Percentiles rank a stretch among this genome's conserved stretches.
phyloP scores from a whole-genome alignment of 176 grass and related monocot genomes.

The Oryza meridionalis region DNA sequence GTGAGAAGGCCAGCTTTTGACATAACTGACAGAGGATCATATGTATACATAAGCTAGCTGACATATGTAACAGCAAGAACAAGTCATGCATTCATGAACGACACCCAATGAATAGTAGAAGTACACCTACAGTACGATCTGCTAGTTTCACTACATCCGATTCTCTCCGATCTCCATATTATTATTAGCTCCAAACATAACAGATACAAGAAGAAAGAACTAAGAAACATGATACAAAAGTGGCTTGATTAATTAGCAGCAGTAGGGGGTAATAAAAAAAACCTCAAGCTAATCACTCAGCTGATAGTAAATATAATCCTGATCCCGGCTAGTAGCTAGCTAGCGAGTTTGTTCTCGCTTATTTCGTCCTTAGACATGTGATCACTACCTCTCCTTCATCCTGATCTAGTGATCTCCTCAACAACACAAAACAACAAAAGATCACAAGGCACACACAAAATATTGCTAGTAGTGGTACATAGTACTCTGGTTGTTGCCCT shows the following conservation, averaged over 20 bases:
- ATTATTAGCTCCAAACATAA: conserved; percentile 25
- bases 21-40: conserved; percentile 27
- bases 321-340: conserved; percentile 11
- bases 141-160: neutral
- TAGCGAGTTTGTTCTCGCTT: conserved; percentile 21
- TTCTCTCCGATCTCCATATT: conserved; percentile 15
- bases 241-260: conserved; percentile 29
- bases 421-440: conserved; percentile 36
- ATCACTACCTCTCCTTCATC: conserved; percentile 28
- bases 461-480: conserved; percentile 8
- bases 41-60: neutral
- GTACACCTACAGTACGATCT: neutral
- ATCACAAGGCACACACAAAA: conserved; percentile 29
- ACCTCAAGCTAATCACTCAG: conserved; percentile 18
- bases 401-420: conserved; percentile 26
- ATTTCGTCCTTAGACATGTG: conserved; percentile 32
- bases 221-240: conserved; percentile 15
- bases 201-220: conserved; percentile 15
- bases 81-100: neutral
- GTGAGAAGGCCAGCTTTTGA: neutral
- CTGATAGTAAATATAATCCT: conserved; percentile 19
- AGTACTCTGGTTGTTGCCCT: conserved; percentile 7
- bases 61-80: conserved; percentile 14
- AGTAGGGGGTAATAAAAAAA: neutral
- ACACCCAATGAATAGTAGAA: conserved; percentile 2